These are phyloP conservation scores for Kitagawia praeruptora DNA, from an alignment of 129 eudicot genomes.

Conservation along the genomic window DNA sequence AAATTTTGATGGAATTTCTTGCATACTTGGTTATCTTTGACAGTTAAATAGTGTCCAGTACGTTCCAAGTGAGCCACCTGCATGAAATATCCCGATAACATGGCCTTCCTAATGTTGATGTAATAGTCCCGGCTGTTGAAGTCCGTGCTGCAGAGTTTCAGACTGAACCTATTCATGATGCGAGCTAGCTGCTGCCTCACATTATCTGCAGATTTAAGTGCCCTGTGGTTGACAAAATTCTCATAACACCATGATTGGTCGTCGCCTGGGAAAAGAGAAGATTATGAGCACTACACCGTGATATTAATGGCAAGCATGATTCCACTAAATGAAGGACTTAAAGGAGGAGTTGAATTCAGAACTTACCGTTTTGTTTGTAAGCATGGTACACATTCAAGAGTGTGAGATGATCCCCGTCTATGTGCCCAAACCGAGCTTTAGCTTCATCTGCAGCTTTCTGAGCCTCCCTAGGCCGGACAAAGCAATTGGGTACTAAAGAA, in stretches of 20 bases:
- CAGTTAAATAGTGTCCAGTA: conserved; percentile 91
- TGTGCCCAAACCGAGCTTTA: conserved; percentile 95
- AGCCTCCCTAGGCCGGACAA: conserved; percentile 99
- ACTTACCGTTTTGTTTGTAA: conserved; percentile 93
- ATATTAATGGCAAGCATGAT: background rate
- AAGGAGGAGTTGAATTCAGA: background rate
- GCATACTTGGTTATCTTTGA: conserved; percentile 88
- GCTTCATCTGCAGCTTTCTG: conserved; percentile 99
- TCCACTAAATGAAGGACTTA: too few species aligned
- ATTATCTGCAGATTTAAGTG: conserved; percentile 88
- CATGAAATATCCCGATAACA: conserved; percentile 95
- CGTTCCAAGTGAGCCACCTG: conserved; percentile 98
- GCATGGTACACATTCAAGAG: conserved; percentile 94
- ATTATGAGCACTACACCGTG: background rate
- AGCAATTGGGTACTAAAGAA: conserved; percentile 99
- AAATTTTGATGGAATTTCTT: background rate
- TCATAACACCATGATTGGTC: conserved; percentile 97
- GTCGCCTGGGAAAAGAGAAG: conserved; percentile 45
- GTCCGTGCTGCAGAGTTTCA: conserved; percentile 85
- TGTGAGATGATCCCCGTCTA: conserved; percentile 95
- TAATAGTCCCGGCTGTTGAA: conserved; percentile 93
- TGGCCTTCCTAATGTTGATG: conserved; percentile 91
- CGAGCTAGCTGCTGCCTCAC: conserved; percentile 91
- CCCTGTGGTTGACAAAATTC: conserved; percentile 82
- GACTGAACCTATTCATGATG: conserved; percentile 72